A percentile compares a stretch with the other conserved stretches of the same genome.
These are phyloP conservation scores for Phylloporus sp. DNA, from an alignment of 1,284 basidiomycete species.

Conservation along the genomic window DNA sequence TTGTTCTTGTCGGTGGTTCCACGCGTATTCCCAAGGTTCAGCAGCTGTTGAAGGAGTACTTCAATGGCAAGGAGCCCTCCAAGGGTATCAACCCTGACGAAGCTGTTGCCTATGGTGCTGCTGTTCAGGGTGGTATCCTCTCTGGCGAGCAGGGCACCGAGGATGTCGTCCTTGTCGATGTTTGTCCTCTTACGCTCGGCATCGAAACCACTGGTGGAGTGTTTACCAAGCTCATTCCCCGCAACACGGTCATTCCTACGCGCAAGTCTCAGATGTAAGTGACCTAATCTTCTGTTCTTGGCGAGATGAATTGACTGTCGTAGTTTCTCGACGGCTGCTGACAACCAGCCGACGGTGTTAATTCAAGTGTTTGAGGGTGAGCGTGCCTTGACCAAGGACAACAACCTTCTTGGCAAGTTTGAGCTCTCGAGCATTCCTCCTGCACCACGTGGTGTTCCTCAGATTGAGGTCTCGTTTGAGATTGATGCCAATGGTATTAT, in stretches of 20 bases:
- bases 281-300: background rate
- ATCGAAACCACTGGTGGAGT: constrained; percentile 99
- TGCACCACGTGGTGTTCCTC: constrained; percentile 93
- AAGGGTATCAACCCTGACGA: constrained; percentile 97
- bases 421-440: constrained; percentile 93
- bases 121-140: constrained; percentile 97
- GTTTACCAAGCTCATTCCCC: constrained; percentile 95
- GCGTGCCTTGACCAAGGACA: constrained; percentile 95
- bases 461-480: constrained; percentile 95
- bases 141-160: constrained; percentile 84
- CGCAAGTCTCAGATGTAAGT: constrained; percentile 93
- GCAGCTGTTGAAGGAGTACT: constrained; percentile 94
- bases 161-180: constrained; percentile 94
- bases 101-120: constrained; percentile 90
- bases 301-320: background rate
- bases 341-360: constrained; percentile 91
- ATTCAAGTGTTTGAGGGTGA: constrained; percentile 96
- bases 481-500: constrained; percentile 94
- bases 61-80: constrained; percentile 86
- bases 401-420: constrained; percentile 97
- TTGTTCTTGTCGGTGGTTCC: constrained; percentile 94
- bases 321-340: constrained; percentile 94
- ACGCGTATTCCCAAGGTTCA: constrained; percentile 99
- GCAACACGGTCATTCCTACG: constrained; percentile 98
- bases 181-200: constrained; percentile 93